These are phyloP conservation scores for Olyra latifolia DNA, from an alignment of 176 grass and related monocot species.

Conservation along the genomic window DNA sequence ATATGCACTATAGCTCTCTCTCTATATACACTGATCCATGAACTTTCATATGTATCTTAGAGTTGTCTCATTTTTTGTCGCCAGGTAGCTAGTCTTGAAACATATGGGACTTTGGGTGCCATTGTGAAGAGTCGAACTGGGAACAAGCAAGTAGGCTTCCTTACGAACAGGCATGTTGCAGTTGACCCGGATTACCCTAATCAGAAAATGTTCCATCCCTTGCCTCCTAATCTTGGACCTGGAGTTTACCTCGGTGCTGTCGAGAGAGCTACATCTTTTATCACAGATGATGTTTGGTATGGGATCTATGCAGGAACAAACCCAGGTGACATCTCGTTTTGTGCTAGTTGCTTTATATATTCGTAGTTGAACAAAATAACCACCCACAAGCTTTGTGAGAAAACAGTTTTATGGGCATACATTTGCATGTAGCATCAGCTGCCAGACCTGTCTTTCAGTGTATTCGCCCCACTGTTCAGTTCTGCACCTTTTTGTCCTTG, in stretches of 20 bases:
- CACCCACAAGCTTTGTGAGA: not conserved
- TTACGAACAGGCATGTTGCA: constrained; percentile 91
- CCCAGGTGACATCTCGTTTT: constrained; percentile 58
- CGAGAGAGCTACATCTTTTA: constrained; percentile 94
- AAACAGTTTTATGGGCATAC: not conserved
- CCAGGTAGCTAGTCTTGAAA: constrained; percentile 96
- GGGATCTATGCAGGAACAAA: constrained; percentile 88
- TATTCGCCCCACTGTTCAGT: not conserved
- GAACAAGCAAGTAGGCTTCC: constrained; percentile 92
- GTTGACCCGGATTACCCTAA: constrained; percentile 98
- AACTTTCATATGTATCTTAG: not conserved
- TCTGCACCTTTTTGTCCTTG: not conserved
- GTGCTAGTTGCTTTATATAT: not conserved
- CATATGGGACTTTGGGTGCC: constrained; percentile 92
- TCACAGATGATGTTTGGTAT: constrained; percentile 99
- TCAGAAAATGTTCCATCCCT: constrained; percentile 99
- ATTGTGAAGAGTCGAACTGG: constrained; percentile 92
- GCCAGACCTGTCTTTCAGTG: not conserved
- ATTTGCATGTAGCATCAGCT: not conserved
- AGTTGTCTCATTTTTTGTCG: constrained; percentile 19
- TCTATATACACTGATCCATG: not conserved
- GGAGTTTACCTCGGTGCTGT: constrained; percentile 97
- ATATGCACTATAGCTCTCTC: not conserved
- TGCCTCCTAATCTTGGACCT: constrained; percentile 95
- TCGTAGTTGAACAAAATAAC: not conserved